Base-by-base conservation (phyloP, 768 basidiomycete species). In the Termitomyces sp. region DNA sequence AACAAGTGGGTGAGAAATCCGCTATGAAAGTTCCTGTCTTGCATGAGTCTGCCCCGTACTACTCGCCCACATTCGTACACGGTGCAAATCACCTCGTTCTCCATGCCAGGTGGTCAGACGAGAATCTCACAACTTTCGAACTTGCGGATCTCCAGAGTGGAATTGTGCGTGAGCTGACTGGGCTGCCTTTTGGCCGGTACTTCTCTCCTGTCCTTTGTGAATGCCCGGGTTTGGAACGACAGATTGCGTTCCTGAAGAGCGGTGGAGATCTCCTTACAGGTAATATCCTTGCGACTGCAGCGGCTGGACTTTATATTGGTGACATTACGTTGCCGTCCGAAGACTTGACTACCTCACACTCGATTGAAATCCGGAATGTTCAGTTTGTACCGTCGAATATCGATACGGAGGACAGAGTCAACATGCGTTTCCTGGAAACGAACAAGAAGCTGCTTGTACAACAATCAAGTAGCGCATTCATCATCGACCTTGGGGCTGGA, bases 81-180 rank as follows among this genome's bases (percentile, higher is more conserved):
- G 75, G 76, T 21, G 65, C 72, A 3, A 69, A 73, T 21, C 69
- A 83, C 54, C 66, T 87, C 23, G 67, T 88, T 11, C 65, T 90
- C 16, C 88, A 88, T 50, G 79, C 80, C 3, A 80, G 84, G 12
- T 89, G 88, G 88, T 88, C 86, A 0, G 79, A 88, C 63, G 69
- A 71, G 7, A 64, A 75, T 54, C 87, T 87, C 65, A 81, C 85
- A 3, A 74, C 79, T 3, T 80, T 90, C 62, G 88, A 90, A 70
- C 61, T 90, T 30, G 81, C 85, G 9, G 75, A 88, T 63, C 50
- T 86, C 6, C 62, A 64, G 7, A 70, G 75, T 1, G 76, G 72
- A 3, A 63, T 65, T 8, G 76, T 75, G 0, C 76, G 78, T 64
- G 79, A 83, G 52, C 56, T 89, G 37, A 69, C 67, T 6, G 85